Conservation (phyloP, 2,329 filamentous ascomycete species). For the Colletotrichum spinosum region DNA sequence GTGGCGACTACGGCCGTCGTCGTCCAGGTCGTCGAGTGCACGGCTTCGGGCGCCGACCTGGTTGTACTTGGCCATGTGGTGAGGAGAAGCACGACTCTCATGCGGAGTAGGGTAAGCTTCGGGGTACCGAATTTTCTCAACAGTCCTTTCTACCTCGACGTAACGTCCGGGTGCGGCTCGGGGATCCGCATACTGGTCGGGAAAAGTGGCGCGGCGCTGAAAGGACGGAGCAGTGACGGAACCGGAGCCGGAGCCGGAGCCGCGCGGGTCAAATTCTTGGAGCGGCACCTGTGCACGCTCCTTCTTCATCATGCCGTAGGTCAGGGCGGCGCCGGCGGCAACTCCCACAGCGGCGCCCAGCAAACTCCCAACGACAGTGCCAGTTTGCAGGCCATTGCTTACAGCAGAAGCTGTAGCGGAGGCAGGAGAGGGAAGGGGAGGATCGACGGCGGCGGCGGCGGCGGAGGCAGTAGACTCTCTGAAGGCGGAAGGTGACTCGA, state of each 20-base stretch:
- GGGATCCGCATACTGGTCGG: constrained; percentile 47
- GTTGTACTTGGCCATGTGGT: constrained; percentile 51
- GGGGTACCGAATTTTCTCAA: constrained; percentile 52
- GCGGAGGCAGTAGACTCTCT: constrained; percentile 36
- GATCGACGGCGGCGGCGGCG: constrained; percentile 30
- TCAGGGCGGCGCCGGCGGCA: constrained; percentile 69
- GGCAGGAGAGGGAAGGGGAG: constrained; percentile 42
- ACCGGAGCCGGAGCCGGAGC: background rate
- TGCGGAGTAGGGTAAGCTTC: constrained; percentile 46
- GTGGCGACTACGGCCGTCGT: constrained; percentile 55
- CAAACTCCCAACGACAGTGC: constrained; percentile 78
- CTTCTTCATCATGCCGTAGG: constrained; percentile 78
- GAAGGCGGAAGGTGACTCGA: constrained; percentile 40
- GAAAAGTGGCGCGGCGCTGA: constrained; percentile 59
- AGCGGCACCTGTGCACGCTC: constrained; percentile 58
- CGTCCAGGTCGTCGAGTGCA: constrained; percentile 50
- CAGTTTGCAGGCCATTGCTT: constrained; percentile 57
- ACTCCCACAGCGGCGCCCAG: constrained; percentile 84
- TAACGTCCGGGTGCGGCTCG: constrained; percentile 48
- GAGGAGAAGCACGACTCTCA: constrained; percentile 49
- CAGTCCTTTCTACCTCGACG: constrained; percentile 50
- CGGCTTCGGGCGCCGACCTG: constrained; percentile 44
- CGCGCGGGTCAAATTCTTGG: constrained; percentile 51
- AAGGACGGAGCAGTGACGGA: constrained; percentile 46
- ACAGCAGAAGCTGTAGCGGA: constrained; percentile 41